Evolutionary conservation across 2,329 filamentous ascomycete species (phyloP), one percentile per base, ranked within the genome.

Genomic region (Fusarium sp.): DNA sequence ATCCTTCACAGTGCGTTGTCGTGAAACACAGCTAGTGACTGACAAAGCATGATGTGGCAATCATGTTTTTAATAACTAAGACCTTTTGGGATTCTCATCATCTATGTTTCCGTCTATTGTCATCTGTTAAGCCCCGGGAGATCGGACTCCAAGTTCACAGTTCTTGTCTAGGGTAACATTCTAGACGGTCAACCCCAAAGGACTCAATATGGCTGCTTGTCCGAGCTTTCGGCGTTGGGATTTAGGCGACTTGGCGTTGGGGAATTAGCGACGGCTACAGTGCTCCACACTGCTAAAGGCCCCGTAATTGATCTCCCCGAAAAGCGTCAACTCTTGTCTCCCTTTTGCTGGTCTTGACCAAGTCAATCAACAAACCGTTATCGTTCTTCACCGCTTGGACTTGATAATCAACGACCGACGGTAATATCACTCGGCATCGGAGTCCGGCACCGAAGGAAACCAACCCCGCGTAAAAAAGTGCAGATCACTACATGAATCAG

Each of bases 401-500:
- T 7, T 8, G 11, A 37, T 20, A 21, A 9, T 12, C 18, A 18
- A 14, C 20, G 28, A 10, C 30, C 23, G 18, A 14, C 20, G 20
- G 13, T 27, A 41, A 16, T 28, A 32, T 11, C 20, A 16, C 46
- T 66, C 64, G 64, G 64, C 25, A 13, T 54, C 57, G 57, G 57
- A 14, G 51, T 34, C 53, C 59, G 59, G 23, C 27, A 25, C 58
- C 54, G 64, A 55, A 16, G 48, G 18, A 16, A 18, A 34, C 10
- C 48, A 46, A 59, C 59, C 59, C 59, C 47, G 34, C 47, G 53
- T 41, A 25, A 18, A 55, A 58, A 37, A 12, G 50, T 42, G 65
- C 34, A 63, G 64, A 66, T 66, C 63, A n/a, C n/a, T 45, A 18
- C 57, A 43, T 28, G n/a, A 25, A 45, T 55, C 23, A 40, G 53